A percentile compares a stretch with the other conserved stretches of the same genome.
Conservation (phyloP, 805 yeast species). For the Starmerella potacharoeniae region DNA sequence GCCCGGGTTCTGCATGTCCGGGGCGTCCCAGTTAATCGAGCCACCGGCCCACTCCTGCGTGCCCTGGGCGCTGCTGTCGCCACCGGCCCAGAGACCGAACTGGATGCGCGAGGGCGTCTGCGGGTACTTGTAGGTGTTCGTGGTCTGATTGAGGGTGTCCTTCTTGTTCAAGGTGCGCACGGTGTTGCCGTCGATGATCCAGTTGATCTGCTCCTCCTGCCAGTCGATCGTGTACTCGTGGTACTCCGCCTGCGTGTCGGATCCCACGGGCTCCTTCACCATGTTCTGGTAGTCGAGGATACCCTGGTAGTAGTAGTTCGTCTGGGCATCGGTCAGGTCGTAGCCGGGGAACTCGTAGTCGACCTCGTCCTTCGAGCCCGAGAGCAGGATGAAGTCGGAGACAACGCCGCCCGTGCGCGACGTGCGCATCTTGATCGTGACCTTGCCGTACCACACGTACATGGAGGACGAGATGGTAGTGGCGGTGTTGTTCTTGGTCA, state of each 20-base stretch:
- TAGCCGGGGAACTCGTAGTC: slow-evolving; percentile 82
- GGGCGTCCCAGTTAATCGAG: slow-evolving; percentile 64
- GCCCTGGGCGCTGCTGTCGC: slow-evolving; percentile 40
- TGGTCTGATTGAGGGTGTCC: slow-evolving; percentile 48
- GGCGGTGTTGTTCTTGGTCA: slow-evolving; percentile 69
- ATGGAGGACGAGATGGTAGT: slow-evolving; percentile 69
- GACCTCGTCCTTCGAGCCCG: slow-evolving; percentile 81
- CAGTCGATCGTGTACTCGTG: slow-evolving; percentile 75
- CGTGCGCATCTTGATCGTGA: slow-evolving; percentile 55
- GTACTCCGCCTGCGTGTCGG: slow-evolving; percentile 50
- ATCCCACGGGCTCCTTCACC: slow-evolving; percentile 32
- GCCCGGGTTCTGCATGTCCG: slow-evolving; percentile 42
- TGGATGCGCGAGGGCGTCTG: slow-evolving; percentile 85
- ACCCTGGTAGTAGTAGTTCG: slow-evolving; percentile 75
- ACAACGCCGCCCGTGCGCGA: slow-evolving; percentile 73
- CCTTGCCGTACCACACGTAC: slow-evolving; percentile 81
- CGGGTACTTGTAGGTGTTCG: slow-evolving; percentile 62
- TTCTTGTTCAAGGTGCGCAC: slow-evolving; percentile 53
- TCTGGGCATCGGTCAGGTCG: slow-evolving; percentile 53
- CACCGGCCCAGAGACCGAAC: slow-evolving; percentile 47
- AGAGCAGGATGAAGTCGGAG: slow-evolving; percentile 67
- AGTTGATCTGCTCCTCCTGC: slow-evolving; percentile 56
- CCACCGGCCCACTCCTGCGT: slow-evolving; percentile 87
- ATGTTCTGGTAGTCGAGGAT: slow-evolving; percentile 54
- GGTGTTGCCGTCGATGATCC: slow-evolving; percentile 60